These are phyloP conservation scores for Erodium chrysanthum DNA, from an alignment of 441 rosid species.

Conservation along the genomic window DNA sequence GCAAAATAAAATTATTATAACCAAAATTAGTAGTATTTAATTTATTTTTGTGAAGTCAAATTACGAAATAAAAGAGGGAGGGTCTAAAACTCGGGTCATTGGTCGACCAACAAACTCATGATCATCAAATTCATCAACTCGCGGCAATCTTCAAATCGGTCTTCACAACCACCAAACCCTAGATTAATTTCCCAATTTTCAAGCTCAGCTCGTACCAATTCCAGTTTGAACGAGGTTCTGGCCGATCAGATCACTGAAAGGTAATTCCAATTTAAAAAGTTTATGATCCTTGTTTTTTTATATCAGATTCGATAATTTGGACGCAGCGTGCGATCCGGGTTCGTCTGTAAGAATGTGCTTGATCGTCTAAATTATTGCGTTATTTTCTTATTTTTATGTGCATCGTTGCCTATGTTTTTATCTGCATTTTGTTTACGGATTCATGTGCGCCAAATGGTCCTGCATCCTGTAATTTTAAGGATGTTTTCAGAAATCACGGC, in stretches of 20 bases:
- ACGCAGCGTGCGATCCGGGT: not conserved
- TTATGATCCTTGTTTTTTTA: not conserved
- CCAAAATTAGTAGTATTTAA: not conserved
- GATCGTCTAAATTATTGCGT: not conserved
- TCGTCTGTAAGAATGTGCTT: not conserved
- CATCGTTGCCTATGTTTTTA: not conserved
- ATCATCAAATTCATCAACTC: conserved; percentile 1
- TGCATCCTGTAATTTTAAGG: not conserved
- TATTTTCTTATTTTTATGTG: not conserved
- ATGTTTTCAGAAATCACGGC: not conserved
- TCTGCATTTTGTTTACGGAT: not conserved
- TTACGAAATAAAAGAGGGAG: not conserved
- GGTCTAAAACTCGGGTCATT: not conserved
- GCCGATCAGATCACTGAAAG: not conserved
- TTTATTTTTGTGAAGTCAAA: not conserved
- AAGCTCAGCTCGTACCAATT: not conserved
- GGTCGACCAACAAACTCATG: not conserved
- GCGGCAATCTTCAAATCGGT: not conserved
- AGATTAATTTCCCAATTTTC: not conserved
- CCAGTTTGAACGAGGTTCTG: not conserved
- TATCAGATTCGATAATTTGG: not conserved
- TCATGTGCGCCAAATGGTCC: not conserved
- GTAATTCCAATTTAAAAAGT: not conserved
- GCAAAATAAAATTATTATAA: not conserved
- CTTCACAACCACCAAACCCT: not conserved